Base-by-base conservation (phyloP, 352 stramenopile species). In the Peronosclerospora sorghi region DNA sequence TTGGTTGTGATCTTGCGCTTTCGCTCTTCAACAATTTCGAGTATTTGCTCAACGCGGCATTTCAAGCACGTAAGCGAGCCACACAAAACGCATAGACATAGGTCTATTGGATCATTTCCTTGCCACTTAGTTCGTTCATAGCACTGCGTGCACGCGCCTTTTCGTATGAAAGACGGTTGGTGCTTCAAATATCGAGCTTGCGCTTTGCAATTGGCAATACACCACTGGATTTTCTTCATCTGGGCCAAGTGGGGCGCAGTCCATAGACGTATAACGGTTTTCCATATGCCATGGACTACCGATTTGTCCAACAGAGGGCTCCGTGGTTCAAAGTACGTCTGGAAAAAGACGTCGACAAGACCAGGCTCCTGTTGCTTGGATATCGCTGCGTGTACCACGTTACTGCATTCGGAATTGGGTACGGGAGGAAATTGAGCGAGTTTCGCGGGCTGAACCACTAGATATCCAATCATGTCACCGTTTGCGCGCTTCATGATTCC, bases 391-490 rank as follows among this genome's bases (percentile, higher is more conserved):
- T 58, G 55, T 43, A 63, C 55, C 19, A 63, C 32, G 1, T 48
- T 43, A 8, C 32, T 54, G 19, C 54, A 49, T 20, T 59, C 45
- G 1, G 24, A 42, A 5, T 74, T 52, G n/a, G 57, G 65, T 5
- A 56, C 6, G 0, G 38, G 32, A 24, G 49, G 48, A 40, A 37
- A 58, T 9, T 59, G 45, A 20, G 32, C 27, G 42, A 66, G 48
- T 28, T 48, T 45, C 8, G 79, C 56, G 14, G 73, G 73, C 42
- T 81, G 67, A 3, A 68, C 54, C 8, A 75, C 55, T 37, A 70
- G 54, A 41, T 66, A 75, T 27, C 65, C 65, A 40, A 75, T 55
- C 7, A 41, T 40, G 26, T 75, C 65, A 9, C 64, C 58, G 15
- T 56, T 58, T 0, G 23, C 43, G 6, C 51, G 48, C 5, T 32